These are phyloP conservation scores for Spinacia oleracea DNA, from an alignment of 179 eudicot species.

Conservation along the genomic window DNA sequence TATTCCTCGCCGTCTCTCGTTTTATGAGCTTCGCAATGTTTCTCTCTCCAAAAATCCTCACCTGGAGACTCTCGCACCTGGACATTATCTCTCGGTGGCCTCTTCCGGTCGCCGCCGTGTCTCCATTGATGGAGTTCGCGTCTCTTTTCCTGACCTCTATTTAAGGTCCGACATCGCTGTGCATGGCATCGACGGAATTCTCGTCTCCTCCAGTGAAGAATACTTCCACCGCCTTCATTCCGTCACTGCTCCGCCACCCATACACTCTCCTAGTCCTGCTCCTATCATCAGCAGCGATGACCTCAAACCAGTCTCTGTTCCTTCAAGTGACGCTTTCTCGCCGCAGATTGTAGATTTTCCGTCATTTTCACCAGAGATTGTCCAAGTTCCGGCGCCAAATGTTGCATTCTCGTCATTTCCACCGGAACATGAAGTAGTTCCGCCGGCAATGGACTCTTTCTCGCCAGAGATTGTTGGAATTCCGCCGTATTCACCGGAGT, in stretches of 20 bases:
- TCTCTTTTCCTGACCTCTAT: conserved; percentile 45
- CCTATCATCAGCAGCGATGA: background rate
- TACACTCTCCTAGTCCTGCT: background rate
- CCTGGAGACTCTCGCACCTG: conserved; percentile 39
- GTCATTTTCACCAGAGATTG: conserved; percentile 3
- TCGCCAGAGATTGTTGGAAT: background rate
- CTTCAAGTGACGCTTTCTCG: conserved; percentile 19
- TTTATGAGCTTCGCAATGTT: conserved; percentile 38
- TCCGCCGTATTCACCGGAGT: conserved; percentile 1
- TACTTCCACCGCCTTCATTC: conserved; percentile 29
- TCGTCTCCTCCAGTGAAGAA: conserved; percentile 31
- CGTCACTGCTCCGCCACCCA: conserved; percentile 21
- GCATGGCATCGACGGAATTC: conserved; percentile 56
- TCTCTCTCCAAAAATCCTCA: conserved; percentile 34
- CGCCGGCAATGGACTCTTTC: background rate
- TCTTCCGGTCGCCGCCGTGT: conserved; percentile 21
- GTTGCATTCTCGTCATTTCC: background rate
- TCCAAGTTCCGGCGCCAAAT: background rate
- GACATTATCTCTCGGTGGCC: conserved; percentile 29
- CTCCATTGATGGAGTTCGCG: conserved; percentile 45
- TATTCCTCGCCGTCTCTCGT: conserved; percentile 39
- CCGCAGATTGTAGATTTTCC: background rate
- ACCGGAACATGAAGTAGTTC: background rate
- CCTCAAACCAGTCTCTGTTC: background rate
- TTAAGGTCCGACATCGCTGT: conserved; percentile 40